Base-by-base conservation (phyloP, 352 stramenopile species). In the Phytophthora pluvialis region DNA sequence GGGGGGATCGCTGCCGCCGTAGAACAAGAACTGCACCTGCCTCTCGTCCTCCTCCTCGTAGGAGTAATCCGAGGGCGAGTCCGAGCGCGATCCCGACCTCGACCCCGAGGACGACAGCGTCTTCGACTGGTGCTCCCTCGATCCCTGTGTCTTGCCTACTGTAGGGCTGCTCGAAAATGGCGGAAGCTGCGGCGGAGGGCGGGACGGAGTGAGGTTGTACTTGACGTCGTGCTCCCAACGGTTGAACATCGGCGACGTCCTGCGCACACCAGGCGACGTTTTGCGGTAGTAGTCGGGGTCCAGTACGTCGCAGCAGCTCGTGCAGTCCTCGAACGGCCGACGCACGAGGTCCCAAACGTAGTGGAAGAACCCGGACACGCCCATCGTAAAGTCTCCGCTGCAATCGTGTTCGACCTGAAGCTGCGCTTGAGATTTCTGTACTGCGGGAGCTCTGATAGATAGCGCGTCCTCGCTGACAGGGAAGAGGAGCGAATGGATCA, bases 1-100 rank as follows among this genome's bases (percentile, higher is more conserved):
- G 12, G 68, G 61, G 10, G 58, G 48, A 54, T 83, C 77, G 32
- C 55, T 80, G 5, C 77, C 77, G 18, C 77, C 78, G 60, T 86
- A 86, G 46, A 86, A 86, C 51, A 86, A 72, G 58, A 86, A 86
- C 44, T 86, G 69, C 59, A 80, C 69, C 15, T 69, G 68, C 53
- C 56, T 49, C 56, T 83, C 63, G 21, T 78, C 60, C 29, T 75
- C 64, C 32, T 78, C 60, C 35, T 83, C 72, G 60, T 80, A 82
- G 35, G 70, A 70, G 16, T 65, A 69, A 47, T 68, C 69, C 18
- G 29, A 61, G 6, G 58, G 35, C 5, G 67, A 69, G 5, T 45
- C n/a, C 0, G 58, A 64, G 3, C 48, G 35, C 7, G 60, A 66
- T 11, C 51, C 43, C 8, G 72, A 80, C 10, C 60, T 39, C n/a